Evolutionary conservation across 495 filamentous ascomycete species (phyloP).

Genomic region (Hypoxylon perforatum): DNA sequence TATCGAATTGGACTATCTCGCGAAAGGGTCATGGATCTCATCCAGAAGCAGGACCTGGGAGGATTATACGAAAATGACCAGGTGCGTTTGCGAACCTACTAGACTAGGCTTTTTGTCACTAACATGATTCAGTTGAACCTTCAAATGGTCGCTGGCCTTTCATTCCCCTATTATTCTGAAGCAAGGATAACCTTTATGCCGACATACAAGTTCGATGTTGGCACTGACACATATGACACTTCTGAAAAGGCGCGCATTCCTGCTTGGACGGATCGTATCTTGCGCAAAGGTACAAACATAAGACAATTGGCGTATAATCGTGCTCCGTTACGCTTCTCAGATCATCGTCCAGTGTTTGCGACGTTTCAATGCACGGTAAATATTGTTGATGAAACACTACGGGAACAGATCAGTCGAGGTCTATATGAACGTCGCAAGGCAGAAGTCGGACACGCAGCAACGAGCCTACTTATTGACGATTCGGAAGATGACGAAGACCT

Average conservation of each 20-base stretch:
- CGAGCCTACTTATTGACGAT: conserved; percentile 62
- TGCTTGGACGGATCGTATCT: conserved; percentile 94
- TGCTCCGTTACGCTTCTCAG: conserved; percentile 85
- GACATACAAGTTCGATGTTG: conserved; percentile 95
- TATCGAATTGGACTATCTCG: conserved; percentile 91
- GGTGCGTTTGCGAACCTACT: conserved; percentile 55
- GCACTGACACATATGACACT: conserved; percentile 87
- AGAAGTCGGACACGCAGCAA: conserved; percentile 62
- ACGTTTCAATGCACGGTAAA: conserved; percentile 85
- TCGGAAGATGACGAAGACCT: conserved; percentile 77
- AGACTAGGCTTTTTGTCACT: conserved; percentile 26
- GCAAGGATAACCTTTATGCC: conserved; percentile 84
- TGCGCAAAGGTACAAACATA: conserved; percentile 85
- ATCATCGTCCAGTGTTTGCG: conserved; percentile 93
- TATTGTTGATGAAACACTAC: conserved; percentile 77
- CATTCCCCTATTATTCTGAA: conserved; percentile 92
- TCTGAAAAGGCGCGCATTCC: conserved; percentile 96
- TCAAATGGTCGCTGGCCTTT: conserved; percentile 92
- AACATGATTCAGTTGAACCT: conserved; percentile 75
- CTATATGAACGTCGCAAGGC: conserved; percentile 76
- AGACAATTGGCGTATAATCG: conserved; percentile 83
- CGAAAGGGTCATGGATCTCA: conserved; percentile 79
- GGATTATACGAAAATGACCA: conserved; percentile 94
- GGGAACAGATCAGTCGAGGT: conserved; percentile 73
- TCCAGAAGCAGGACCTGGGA: conserved; percentile 75